Conservation (phyloP, 208 protist genomes). For the Acanthamoeba healyi region DNA sequence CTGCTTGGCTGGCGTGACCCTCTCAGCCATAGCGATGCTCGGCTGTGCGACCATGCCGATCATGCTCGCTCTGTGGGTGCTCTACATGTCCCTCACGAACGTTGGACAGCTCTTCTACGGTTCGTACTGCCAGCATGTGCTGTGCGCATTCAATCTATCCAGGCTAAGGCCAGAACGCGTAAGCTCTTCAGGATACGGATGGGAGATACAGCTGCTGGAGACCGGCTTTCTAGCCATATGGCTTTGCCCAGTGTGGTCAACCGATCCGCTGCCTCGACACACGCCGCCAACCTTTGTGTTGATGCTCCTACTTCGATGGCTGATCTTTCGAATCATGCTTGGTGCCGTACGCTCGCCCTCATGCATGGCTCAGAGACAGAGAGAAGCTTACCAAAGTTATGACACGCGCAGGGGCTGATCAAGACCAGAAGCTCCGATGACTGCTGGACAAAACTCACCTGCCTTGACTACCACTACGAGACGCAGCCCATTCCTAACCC, state of each 20-base stretch:
- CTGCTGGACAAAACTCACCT: not conserved
- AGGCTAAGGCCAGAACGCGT: too few species aligned
- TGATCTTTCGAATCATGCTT: not conserved
- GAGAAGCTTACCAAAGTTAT: not conserved
- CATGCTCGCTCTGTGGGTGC: not conserved
- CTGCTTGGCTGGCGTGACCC: not conserved
- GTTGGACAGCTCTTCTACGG: not conserved
- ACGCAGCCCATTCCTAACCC: not conserved
- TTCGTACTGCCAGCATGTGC: too few species aligned
- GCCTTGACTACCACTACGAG: constrained; percentile 3
- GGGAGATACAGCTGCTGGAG: not conserved
- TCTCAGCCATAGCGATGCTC: not conserved
- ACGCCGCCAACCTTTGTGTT: not conserved
- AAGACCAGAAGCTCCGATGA: not conserved
- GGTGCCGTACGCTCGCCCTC: not conserved
- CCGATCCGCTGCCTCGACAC: not conserved
- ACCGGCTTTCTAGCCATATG: not conserved
- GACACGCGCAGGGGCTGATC: not conserved
- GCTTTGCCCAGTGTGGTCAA: not conserved
- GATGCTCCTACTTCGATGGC: not conserved
- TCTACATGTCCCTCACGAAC: not conserved
- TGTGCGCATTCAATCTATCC: too few species aligned
- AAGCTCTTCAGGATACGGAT: not conserved
- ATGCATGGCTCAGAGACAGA: not conserved
- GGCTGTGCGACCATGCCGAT: not conserved